Base-by-base conservation (phyloP, 1,284 basidiomycete species). In the Boletus semigastroideus region DNA sequence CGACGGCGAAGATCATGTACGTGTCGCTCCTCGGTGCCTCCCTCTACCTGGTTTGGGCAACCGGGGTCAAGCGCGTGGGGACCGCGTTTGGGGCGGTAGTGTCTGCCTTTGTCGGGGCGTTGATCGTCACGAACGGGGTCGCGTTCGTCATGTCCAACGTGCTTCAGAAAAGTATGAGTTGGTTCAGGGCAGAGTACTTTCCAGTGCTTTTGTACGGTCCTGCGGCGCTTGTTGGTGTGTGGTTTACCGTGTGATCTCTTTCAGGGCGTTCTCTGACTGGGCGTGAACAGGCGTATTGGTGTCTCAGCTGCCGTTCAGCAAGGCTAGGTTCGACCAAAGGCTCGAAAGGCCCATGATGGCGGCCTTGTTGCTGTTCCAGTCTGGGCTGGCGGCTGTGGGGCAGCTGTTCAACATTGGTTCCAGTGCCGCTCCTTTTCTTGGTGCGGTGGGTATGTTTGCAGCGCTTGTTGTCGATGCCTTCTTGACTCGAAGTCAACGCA, bases 121-220 rank as follows among this genome's bases (percentile, higher is more conserved):
- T 94, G 1, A 42, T 90, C 1, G 72, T 76, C 1, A 84, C 88
- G 2, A 95, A 96, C 60, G 53, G 79, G 0, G 78, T 91, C 0
- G 97, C 95, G 0, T 65, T 84, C 1, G 55, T 90, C 19, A 90
- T 98, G 84, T 69, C 74, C 14, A 66, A 49, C 2, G 77, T 83
- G 0, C 67, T 93, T n/a, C 78, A 80, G 11, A 87, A 83, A 66
- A 78, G 78, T 0, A 78, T 89, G 76, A 83, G 80, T 67, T 93
- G 92, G 93, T 95, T 91, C 72, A 76, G 80, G 12, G 80, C 80
- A 53, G 92, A 94, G 59, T 79, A 83, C 56, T 80, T 86, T 5
- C 83, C 86, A 10, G 60, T 95, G 5, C 63, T 82, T 12, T 71
- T 97, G n/a, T 98, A 93, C 65, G 87, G 78, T 2, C 91, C 93